Base-by-base conservation (phyloP, 768 basidiomycete genomes). In the Infundibulicybe gibba region DNA sequence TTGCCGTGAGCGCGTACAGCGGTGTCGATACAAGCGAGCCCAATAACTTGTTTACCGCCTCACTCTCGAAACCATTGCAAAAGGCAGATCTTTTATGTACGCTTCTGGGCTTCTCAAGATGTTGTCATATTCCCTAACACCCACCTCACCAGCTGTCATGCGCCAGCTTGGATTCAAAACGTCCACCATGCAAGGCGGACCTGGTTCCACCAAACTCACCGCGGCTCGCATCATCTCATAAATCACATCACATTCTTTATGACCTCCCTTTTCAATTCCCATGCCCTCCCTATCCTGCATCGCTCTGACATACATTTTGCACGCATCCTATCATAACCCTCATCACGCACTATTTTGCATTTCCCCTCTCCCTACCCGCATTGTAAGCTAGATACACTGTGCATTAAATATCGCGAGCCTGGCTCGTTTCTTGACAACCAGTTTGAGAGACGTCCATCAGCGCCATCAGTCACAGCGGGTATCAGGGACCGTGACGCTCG, bases 151-250 rank as follows among this genome's bases (percentile, higher is more conserved):
- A 68, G 77, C 74, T 45, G 80, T 78, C 47, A 85, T 97, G 80
- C 85, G 86, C 34, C 84, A 89, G 59, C 76, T 97, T 48, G 94
- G 94, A 20, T 95, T 97, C 77, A 92, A 84, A 76, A 90, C 88
- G 17, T 81, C 87, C 14, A 81, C 87, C 13, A 74, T 81, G 52
- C 85, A 77, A 54, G 82, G 76, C 32, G 70, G 75, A 46, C 65
- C 74, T 41, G 67, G 70, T 35, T 61, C 75, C 41, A 69, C 74
- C 32, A 83, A 81, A 68, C 68, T 82, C 48, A 75, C 78, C 49
- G 64, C 78, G 32, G 59, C 67, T 34, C 63, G 63, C 34, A 58
- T 63, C 43, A 55, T 47, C 54, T 68, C 63, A 68, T 74, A 64
- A 74, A 55, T 53, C 43, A 38, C 48, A 37, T 43, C 53, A 60